These are phyloP conservation scores for Davidsoniella neocaledoniae DNA, from an alignment of 2,329 filamentous ascomycete genomes.

Conservation along the genomic window DNA sequence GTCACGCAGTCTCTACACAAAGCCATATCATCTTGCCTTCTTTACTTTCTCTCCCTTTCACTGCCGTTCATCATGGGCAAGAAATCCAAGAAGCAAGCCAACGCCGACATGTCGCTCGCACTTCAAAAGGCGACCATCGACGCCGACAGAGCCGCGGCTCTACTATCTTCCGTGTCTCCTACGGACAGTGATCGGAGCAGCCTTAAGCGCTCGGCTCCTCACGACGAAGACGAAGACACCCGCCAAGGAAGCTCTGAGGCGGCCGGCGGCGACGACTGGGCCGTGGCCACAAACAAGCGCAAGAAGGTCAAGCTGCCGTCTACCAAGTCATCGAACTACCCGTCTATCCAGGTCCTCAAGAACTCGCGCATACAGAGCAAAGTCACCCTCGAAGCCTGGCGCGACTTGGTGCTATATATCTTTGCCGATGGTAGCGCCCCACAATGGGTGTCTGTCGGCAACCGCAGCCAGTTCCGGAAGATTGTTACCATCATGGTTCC, in stretches of 20 bases:
- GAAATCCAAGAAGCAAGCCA: constrained; percentile 14
- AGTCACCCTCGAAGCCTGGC: constrained; percentile 45
- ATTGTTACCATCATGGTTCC: constrained; percentile 85
- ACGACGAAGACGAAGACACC: constrained; percentile 23
- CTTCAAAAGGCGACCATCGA: constrained; percentile 12
- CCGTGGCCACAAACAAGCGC: constrained; percentile 34
- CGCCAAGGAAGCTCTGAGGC: constrained; percentile 3
- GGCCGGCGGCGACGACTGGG: constrained; percentile 29
- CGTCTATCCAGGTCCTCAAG: constrained; percentile 39
- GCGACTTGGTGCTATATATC: constrained; percentile 48
- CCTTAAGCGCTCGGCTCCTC: constrained; percentile 32
- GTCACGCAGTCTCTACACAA: too few species aligned
- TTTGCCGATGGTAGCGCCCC: constrained; percentile 48
- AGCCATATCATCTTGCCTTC: not conserved
- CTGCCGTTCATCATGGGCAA: constrained; percentile 14
- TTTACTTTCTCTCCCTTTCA: not conserved
- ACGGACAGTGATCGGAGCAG: constrained; percentile 22
- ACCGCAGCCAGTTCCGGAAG: constrained; percentile 52
- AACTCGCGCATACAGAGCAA: constrained; percentile 42
- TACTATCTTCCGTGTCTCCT: not conserved
- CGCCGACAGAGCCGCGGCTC: not conserved
- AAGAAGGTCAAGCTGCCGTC: constrained; percentile 45
- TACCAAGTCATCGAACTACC: constrained; percentile 38
- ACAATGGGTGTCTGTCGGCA: constrained; percentile 46
- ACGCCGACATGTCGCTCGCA: constrained; percentile 11